These are phyloP conservation scores for Leishmania guyanensis DNA, from an alignment of 208 protist genomes.

Conservation along the genomic window DNA sequence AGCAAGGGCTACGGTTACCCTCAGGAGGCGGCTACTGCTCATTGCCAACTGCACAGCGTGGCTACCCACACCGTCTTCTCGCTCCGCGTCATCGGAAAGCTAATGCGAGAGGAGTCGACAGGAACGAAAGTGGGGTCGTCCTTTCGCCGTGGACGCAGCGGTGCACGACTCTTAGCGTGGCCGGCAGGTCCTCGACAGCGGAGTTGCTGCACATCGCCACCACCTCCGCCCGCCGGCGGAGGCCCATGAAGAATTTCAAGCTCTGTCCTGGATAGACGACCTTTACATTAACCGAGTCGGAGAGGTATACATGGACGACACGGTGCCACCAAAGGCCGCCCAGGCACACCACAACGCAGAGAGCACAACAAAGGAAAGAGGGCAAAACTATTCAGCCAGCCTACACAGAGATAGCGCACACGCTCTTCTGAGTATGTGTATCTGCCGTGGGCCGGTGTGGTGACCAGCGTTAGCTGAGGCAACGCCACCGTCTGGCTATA, in stretches of 20 bases:
- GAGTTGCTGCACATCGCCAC: slow-evolving; percentile 20
- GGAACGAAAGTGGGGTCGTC: neutral
- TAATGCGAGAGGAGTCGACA: neutral
- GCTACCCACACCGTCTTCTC: slow-evolving; percentile 5
- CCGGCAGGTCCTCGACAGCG: slow-evolving; percentile 18
- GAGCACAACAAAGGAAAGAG: neutral
- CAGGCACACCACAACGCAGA: neutral
- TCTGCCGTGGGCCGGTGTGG: neutral
- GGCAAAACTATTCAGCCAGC: neutral
- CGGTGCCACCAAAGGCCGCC: no score
- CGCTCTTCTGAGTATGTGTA: neutral
- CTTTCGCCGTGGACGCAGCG: neutral
- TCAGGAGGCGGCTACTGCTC: slow-evolving; percentile 9
- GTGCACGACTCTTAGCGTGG: slow-evolving; percentile 14
- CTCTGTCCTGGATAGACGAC: slow-evolving; percentile 23
- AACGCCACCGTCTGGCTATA: neutral
- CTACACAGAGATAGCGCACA: neutral
- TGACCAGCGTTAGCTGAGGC: neutral
- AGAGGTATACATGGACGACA: neutral
- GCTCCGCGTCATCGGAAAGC: neutral
- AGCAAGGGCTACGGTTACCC: slow-evolving; percentile 15
- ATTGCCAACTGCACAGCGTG: slow-evolving; percentile 21
- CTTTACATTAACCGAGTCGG: slow-evolving; percentile 24
- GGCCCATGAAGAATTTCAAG: slow-evolving; percentile 29
- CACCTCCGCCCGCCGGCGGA: neutral